Conservation (phyloP, 352 stramenopile species). For the Thalassiosira oceanica region DNA sequence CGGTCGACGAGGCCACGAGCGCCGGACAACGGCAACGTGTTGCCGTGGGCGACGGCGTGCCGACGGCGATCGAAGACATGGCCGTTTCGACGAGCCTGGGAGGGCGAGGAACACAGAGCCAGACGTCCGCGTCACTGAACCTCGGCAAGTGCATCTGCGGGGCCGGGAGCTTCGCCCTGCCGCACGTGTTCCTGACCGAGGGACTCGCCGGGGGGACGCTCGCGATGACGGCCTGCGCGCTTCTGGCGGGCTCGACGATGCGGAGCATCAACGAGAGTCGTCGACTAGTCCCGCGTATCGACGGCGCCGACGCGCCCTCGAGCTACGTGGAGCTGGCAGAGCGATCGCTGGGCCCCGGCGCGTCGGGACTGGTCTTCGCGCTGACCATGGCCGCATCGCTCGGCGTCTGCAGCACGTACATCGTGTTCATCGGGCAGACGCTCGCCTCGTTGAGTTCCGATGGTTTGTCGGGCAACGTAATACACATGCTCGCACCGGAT, state of each 20-base stretch:
- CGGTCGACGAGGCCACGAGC: too few species aligned
- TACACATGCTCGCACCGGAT: conserved; percentile 23
- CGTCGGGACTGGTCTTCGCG: conserved; percentile 38
- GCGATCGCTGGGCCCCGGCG: conserved; percentile 21
- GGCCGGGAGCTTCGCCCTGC: conserved; percentile 50
- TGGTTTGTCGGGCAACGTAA: conserved; percentile 33
- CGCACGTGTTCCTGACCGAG: conserved; percentile 55
- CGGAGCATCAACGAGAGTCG: conserved; percentile 33
- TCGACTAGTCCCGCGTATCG: not conserved
- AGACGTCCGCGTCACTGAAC: conserved; percentile 41
- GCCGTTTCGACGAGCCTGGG: conserved; percentile 34
- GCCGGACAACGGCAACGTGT: too few species aligned
- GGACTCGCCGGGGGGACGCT: conserved; percentile 48
- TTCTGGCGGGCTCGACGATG: conserved; percentile 42
- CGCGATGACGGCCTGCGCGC: conserved; percentile 38
- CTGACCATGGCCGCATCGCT: conserved; percentile 53
- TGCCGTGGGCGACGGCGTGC: too few species aligned
- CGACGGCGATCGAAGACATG: not conserved
- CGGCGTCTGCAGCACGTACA: conserved; percentile 66
- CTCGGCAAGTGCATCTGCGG: conserved; percentile 60
- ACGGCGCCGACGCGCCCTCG: conserved; percentile 4
- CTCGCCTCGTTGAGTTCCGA: conserved; percentile 44
- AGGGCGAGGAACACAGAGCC: conserved; percentile 28
- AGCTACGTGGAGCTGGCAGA: conserved; percentile 51
- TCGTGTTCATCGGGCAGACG: conserved; percentile 64